These are phyloP conservation scores for Globisporangium spiculum DNA, from an alignment of 352 stramenopile species.

Conservation along the genomic window DNA sequence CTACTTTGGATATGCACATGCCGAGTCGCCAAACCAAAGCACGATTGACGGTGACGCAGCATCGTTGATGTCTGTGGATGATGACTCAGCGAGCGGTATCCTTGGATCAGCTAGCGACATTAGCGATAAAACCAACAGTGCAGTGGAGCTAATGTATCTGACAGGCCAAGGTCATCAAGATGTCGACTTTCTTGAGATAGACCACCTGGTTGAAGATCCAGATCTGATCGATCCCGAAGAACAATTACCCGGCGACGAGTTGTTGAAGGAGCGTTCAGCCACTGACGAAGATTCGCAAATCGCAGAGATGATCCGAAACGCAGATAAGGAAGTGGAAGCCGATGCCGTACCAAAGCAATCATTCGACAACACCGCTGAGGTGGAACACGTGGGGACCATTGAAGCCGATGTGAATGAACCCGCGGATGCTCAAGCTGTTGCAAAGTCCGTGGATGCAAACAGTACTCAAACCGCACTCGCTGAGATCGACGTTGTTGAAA, in stretches of 20 bases:
- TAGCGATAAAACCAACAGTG: background rate
- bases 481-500: background rate
- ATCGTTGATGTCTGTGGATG: background rate
- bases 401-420: background rate
- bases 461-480: background rate
- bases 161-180: conserved; percentile 13
- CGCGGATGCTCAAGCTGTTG: background rate
- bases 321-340: background rate
- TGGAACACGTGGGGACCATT: background rate
- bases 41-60: conserved; percentile 5
- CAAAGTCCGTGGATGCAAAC: background rate
- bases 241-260: too few relatives aligned
- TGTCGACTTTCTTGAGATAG: conserved; percentile 7
- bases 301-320: background rate
- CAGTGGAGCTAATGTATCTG: conserved; percentile 5
- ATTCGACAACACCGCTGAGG: background rate
- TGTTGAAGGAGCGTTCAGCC: background rate
- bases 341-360: background rate
- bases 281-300: background rate
- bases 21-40: conserved; percentile 17
- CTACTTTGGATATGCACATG: conserved; percentile 29
- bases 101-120: background rate
- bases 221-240: background rate
- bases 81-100: background rate
- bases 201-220: background rate